Conservation (phyloP, 2,329 filamentous ascomycete genomes). For the Elsinoe batatas region DNA sequence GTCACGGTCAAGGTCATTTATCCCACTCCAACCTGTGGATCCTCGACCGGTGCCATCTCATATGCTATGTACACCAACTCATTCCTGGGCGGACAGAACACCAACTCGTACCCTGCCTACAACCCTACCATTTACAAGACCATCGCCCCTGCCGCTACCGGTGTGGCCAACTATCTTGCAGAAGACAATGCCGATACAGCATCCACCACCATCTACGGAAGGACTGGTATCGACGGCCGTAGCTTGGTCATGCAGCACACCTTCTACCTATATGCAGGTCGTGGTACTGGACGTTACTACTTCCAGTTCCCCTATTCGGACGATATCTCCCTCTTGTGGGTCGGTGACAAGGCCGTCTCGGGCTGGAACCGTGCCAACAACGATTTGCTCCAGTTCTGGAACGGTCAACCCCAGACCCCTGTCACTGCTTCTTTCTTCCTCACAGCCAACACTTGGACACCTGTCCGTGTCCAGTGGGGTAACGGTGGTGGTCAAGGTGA, state of each 20-base stretch:
- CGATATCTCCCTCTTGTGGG: conserved; percentile 15
- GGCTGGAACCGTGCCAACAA: conserved; percentile 16
- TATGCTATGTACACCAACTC: conserved; percentile 12
- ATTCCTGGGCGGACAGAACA: conserved; percentile 13
- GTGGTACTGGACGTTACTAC: conserved; percentile 15
- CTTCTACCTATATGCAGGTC: conserved; percentile 15
- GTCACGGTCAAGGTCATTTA: neutral
- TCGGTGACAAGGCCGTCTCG: conserved; percentile 14
- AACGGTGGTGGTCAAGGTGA: conserved; percentile 16
- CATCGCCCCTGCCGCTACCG: conserved; percentile 6
- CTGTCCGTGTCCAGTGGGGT: conserved; percentile 13
- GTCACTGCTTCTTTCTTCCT: conserved; percentile 14
- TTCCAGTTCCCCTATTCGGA: conserved; percentile 17
- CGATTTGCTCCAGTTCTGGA: conserved; percentile 16
- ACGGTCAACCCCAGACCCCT: conserved; percentile 10
- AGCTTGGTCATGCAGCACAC: conserved; percentile 15
- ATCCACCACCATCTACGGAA: conserved; percentile 10
- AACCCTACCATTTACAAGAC: conserved; percentile 16
- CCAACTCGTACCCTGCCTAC: conserved; percentile 14
- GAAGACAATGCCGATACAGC: conserved; percentile 14
- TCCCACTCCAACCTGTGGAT: neutral
- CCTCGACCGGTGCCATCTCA: neutral
- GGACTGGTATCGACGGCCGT: neutral
- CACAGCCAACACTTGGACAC: conserved; percentile 10
- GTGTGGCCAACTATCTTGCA: conserved; percentile 15